A percentile compares a stretch with the other conserved stretches of the same genome.
phyloP scores from a whole-genome alignment of 345 rosid species.

The Citrus hindsii region DNA sequence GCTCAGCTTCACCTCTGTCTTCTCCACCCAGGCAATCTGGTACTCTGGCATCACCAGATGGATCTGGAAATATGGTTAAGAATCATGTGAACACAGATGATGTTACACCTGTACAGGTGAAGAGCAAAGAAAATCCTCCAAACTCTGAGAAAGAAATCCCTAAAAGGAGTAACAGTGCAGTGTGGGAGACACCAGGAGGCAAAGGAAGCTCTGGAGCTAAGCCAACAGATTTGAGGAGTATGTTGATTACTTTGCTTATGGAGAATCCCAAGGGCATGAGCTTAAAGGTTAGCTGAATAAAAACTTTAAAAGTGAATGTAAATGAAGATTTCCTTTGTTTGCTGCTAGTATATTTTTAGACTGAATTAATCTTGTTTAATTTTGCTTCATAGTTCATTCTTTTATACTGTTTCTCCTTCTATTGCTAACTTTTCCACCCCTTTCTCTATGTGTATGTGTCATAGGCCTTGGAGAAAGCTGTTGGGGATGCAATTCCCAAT shows the following conservation, averaged over 20 bases:
- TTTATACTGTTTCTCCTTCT: background rate
- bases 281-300: slow-evolving; percentile 57
- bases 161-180: slow-evolving; percentile 31
- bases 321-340: background rate
- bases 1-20: slow-evolving; percentile 65
- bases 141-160: slow-evolving; percentile 54
- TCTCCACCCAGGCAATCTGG: slow-evolving; percentile 56
- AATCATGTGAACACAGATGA: slow-evolving; percentile 38
- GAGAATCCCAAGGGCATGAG: slow-evolving; percentile 82
- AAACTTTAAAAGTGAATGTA: background rate
- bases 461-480: slow-evolving; percentile 84
- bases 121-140: slow-evolving; percentile 47
- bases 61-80: slow-evolving; percentile 45
- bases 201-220: slow-evolving; percentile 41
- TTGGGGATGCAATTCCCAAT: slow-evolving; percentile 59
- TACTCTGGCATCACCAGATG: slow-evolving; percentile 49
- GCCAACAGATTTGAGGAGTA: slow-evolving; percentile 59
- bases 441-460: slow-evolving; percentile 14
- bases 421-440: slow-evolving; percentile 7
- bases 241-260: slow-evolving; percentile 54
- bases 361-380: background rate
- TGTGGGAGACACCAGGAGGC: slow-evolving; percentile 39
- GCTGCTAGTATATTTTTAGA: background rate
- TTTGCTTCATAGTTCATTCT: background rate
- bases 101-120: slow-evolving; percentile 27